These are phyloP conservation scores for Trypanosoma boissoni DNA, from an alignment of 208 protist genomes.

Conservation along the genomic window DNA sequence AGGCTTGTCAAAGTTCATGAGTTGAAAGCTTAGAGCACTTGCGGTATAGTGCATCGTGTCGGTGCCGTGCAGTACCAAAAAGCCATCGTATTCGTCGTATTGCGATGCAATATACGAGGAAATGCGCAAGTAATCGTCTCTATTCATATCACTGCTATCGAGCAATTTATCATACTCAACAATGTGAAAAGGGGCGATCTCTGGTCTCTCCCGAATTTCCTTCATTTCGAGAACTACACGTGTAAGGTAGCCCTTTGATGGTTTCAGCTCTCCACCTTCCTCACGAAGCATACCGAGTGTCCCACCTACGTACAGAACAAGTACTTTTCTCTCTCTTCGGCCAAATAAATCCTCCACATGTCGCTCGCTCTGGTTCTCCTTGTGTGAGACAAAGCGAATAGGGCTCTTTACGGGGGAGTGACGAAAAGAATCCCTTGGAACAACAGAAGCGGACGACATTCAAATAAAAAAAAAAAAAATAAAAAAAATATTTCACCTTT, in stretches of 20 bases:
- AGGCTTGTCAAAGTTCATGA: conserved; percentile 95
- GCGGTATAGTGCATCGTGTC: conserved; percentile 98
- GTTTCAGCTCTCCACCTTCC: conserved; percentile 53
- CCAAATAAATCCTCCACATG: conserved; percentile 5
- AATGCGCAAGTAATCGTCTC: conserved; percentile 77
- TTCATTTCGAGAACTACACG: conserved; percentile 62
- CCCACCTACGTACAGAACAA: conserved; percentile 86
- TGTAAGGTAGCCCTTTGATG: conserved; percentile 64
- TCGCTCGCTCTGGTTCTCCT: background rate
- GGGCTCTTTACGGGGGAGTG: background rate
- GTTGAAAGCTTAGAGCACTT: conserved; percentile 94
- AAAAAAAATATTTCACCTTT: too few relatives aligned
- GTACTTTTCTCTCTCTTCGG: conserved; percentile 29
- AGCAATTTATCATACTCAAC: conserved; percentile 77
- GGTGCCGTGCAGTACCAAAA: conserved; percentile 96
- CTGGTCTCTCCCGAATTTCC: conserved; percentile 37
- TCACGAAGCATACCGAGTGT: conserved; percentile 90
- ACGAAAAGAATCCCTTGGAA: background rate
- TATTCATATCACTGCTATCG: conserved; percentile 84
- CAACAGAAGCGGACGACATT: background rate
- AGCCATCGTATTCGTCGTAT: conserved; percentile 95
- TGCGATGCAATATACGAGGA: conserved; percentile 56
- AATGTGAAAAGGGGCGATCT: conserved; percentile 72
- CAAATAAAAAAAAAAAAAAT: conserved; percentile 2
- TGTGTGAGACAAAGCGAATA: conserved; percentile 13